Evolutionary conservation across 2,329 filamentous ascomycete genomes (phyloP), one percentile per base, ranked within the genome.

Genomic region (Aspergillaceae sp.): DNA sequence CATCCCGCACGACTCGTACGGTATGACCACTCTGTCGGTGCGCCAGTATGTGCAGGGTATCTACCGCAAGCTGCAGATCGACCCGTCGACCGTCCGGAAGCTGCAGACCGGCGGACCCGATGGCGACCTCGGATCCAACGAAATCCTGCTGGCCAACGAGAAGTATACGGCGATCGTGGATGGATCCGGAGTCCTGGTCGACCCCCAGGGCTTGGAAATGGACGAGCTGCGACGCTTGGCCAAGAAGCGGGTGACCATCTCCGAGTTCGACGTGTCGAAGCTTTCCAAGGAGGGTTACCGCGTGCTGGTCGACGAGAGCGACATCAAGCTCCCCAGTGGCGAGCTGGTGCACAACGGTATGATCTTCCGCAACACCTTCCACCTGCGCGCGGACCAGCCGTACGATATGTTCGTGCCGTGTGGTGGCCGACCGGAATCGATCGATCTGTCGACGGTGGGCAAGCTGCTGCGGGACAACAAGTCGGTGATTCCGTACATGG

Each of bases 81-180:
- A 97, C 61, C 86, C 90, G 11, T 80, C 82, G 44, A 83, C 79
- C 47, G 86, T 97, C 55, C 79, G 80, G 64, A 98, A 98, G 75
- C 83, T 98, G 77, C 92, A 98, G 74, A 98, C 92, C 40, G 92
- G 92, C 69, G 92, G 92, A 3, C 92, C 92, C 2, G 92, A 98
- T 57, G 92, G 92, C 53, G 92, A 98, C 67, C 77, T 98, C 50
- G 92, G 92, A 55, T 96, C 90, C 60, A 98, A 98, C 69, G 92
- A 98, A 70, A 98, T 98, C 56, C 78, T 97, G 44, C 83, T 96
- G 49, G 86, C 89, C 64, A 91, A 94, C 58, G 92, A 98, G 73
- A 95, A 88, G 69, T 97, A 97, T 73, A 88, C 84, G 3, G 82
- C 89, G 29, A 87, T 98, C 52, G 89, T 97, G n/a, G 92, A 98